Evolutionary conservation across 192 early-diverging fungal species (phyloP).

Genomic region (Linnemannia zychae): DNA sequence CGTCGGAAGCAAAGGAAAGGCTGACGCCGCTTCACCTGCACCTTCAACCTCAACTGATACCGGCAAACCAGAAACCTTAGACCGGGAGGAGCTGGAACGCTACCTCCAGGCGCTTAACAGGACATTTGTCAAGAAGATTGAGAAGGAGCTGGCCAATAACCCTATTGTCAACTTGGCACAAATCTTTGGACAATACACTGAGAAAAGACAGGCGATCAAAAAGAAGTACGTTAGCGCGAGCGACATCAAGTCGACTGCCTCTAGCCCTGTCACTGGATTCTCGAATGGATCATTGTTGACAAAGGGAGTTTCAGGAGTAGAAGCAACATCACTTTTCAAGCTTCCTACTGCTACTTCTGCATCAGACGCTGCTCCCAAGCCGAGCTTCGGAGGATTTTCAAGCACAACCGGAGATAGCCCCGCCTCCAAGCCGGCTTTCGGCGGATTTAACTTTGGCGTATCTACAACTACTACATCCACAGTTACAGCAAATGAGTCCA

Average conservation of each 20-base stretch:
- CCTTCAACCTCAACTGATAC: neutral
- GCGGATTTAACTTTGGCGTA: slow-evolving; percentile 23
- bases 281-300: slow-evolving; percentile 7
- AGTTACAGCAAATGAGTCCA: neutral
- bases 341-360: neutral
- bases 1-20: slow-evolving; percentile 28
- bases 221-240: neutral
- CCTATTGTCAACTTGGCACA: slow-evolving; percentile 5
- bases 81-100: neutral
- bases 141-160: slow-evolving; percentile 6
- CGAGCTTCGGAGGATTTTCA: neutral
- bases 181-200: slow-evolving; percentile 18
- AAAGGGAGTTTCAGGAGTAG: neutral
- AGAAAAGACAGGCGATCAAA: slow-evolving; percentile 6
- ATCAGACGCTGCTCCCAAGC: neutral
- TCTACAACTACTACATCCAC: neutral
- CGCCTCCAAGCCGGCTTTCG: slow-evolving; percentile 1
- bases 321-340: neutral
- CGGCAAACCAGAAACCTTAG: neutral
- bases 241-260: neutral
- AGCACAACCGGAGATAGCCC: neutral
- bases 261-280: neutral
- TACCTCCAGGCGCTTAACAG: slow-evolving; percentile 8
- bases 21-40: neutral
- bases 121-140: slow-evolving; percentile 15